These are phyloP conservation scores for Moricandia moricandioides DNA, from an alignment of 345 rosid genomes.

Conservation along the genomic window DNA sequence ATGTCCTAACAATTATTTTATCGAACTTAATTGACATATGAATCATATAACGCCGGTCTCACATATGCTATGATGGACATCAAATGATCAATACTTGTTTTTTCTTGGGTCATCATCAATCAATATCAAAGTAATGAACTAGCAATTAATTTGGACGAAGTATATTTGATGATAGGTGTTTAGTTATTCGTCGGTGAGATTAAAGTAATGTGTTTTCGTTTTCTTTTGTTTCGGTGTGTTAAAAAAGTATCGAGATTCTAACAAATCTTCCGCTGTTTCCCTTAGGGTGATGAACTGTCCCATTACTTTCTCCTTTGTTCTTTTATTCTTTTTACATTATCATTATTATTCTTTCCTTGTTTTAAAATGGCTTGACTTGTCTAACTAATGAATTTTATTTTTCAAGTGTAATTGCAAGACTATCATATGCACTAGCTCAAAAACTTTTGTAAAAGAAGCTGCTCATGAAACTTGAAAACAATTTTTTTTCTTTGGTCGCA, in stretches of 20 bases:
- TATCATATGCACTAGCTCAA: background rate
- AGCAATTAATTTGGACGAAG: background rate
- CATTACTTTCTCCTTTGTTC: slow-evolving; percentile 25
- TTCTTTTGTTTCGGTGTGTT: slow-evolving; percentile 9
- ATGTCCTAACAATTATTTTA: background rate
- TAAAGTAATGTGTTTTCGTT: slow-evolving; percentile 12
- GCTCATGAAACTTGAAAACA: too few species aligned
- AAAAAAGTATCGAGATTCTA: slow-evolving; percentile 26
- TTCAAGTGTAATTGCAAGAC: background rate
- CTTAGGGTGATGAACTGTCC: slow-evolving; percentile 21
- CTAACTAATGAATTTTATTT: background rate
- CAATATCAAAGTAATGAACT: slow-evolving; percentile 7
- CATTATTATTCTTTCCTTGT: background rate
- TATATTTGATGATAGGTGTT: background rate
- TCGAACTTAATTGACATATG: background rate
- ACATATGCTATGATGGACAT: background rate
- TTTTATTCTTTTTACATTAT: slow-evolving; percentile 5
- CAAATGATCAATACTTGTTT: background rate
- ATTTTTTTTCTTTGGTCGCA: background rate
- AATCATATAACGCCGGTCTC: too few species aligned
- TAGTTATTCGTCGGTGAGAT: slow-evolving; percentile 23
- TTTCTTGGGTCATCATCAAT: background rate
- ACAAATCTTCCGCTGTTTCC: slow-evolving; percentile 1
- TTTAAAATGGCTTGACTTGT: background rate
- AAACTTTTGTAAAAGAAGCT: too few species aligned